phyloP scores from a whole-genome alignment of 306 rosid species.

The Vigna reflexopilosa region DNA sequence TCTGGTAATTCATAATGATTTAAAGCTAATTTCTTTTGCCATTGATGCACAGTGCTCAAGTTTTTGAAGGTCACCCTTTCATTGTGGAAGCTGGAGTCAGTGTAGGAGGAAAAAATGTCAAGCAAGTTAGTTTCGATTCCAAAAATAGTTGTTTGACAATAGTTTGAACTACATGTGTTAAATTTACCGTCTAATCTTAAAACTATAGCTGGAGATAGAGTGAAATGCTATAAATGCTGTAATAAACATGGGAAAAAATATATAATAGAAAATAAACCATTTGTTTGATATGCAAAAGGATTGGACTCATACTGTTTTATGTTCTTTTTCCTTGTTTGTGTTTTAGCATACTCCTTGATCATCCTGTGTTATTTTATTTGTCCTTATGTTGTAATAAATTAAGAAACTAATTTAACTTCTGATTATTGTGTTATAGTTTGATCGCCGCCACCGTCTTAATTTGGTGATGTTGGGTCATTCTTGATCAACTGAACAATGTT shows the following conservation, averaged over 20 bases:
- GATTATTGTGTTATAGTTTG: constrained; percentile 21
- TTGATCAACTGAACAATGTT: constrained; percentile 28
- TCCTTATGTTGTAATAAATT: constrained; percentile 17
- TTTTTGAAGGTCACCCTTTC: constrained; percentile 98
- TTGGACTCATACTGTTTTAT: constrained; percentile 7
- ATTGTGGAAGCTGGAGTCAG: constrained; percentile 98
- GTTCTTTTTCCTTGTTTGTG: constrained; percentile 20
- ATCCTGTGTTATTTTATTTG: neutral
- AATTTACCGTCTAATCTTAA: constrained; percentile 34
- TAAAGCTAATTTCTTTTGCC: constrained; percentile 35
- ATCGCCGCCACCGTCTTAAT: constrained; percentile 9
- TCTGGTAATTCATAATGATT: constrained; percentile 21
- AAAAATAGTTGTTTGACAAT: constrained; percentile 20
- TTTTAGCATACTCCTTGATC: neutral
- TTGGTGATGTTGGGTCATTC: constrained; percentile 7
- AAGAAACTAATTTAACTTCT: constrained; percentile 10
- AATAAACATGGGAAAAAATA: constrained; percentile 27
- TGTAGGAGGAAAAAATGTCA: constrained; percentile 93
- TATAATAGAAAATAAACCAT: constrained; percentile 8
- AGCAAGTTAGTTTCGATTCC: constrained; percentile 66
- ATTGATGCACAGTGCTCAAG: constrained; percentile 71
- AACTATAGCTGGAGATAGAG: constrained; percentile 9
- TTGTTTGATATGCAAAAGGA: constrained; percentile 11
- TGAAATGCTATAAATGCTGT: neutral
- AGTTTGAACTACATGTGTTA: constrained; percentile 34